Evolutionary conservation across 805 yeast genomes (phyloP).

Genomic region (Pichia scutulata): DNA sequence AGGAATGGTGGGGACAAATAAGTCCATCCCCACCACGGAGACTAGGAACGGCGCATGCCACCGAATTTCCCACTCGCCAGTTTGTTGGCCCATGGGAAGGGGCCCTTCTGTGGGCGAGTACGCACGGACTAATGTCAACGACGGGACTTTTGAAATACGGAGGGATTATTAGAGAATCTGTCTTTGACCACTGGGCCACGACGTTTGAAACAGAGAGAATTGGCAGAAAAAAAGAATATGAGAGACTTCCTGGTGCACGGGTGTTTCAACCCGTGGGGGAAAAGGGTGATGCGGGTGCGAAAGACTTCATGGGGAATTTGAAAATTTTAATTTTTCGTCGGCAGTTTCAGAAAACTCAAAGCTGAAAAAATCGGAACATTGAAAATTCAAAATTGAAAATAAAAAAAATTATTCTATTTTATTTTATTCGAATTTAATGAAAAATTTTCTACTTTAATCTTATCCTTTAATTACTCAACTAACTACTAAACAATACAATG

Average conservation of each 20-base stretch:
- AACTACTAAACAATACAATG: conserved; percentile 30
- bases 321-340: neutral
- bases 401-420: neutral
- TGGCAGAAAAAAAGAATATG: too few species aligned
- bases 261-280: neutral
- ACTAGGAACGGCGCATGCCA: conserved; percentile 25
- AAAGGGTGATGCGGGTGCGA: too few species aligned
- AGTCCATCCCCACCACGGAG: conserved; percentile 7
- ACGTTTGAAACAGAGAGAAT: neutral
- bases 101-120: conserved; percentile 29
- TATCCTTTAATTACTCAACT: neutral
- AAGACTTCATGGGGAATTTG: neutral
- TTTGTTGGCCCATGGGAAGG: neutral
- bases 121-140: conserved; percentile 25
- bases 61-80: conserved; percentile 37
- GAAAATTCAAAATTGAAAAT: too few species aligned
- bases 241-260: neutral
- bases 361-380: too few species aligned
- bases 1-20: conserved; percentile 14
- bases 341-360: neutral
- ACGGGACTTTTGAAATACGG: conserved; percentile 1
- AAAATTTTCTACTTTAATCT: neutral
- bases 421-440: neutral
- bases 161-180: neutral
- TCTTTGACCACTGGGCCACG: conserved; percentile 12